Evolutionary conservation across 441 rosid species (phyloP).

Genomic region (Euphorbia schlechtendalii): DNA sequence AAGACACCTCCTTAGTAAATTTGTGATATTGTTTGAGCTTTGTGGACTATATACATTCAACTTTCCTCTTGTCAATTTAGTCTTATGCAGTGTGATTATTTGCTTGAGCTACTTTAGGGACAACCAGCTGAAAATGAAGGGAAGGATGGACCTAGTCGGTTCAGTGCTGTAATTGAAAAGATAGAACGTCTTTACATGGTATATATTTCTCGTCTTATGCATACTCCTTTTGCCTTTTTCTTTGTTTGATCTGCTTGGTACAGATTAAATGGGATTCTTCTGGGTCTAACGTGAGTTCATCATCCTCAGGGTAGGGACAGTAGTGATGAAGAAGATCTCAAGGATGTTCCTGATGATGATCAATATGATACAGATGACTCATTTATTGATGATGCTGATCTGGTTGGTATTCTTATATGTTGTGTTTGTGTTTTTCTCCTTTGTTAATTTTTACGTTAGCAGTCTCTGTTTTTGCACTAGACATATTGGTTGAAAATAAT

Average conservation of each 20-base stretch:
- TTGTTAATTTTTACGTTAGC: background rate
- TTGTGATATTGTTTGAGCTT: background rate
- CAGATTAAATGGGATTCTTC: background rate
- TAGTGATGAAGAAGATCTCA: conserved; percentile 89
- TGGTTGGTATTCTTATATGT: conserved; percentile 51
- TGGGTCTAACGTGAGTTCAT: conserved; percentile 21
- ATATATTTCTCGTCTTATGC: conserved; percentile 4
- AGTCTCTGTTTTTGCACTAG: conserved; percentile 13
- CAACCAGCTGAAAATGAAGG: conserved; percentile 43
- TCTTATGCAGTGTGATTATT: conserved; percentile 7
- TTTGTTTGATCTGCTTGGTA: background rate
- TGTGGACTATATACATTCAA: background rate
- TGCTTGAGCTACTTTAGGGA: conserved; percentile 37
- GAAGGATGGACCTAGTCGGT: conserved; percentile 66
- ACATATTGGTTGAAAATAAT: background rate
- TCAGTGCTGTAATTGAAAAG: conserved; percentile 97
- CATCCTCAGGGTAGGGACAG: conserved; percentile 80
- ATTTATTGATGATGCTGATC: conserved; percentile 90
- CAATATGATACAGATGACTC: conserved; percentile 98
- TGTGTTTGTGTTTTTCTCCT: conserved; percentile 1
- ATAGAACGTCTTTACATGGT: conserved; percentile 98
- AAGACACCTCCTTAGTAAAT: background rate
- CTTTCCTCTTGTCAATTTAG: background rate
- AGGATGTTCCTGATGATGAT: conserved; percentile 87
- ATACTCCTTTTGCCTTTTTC: conserved; percentile 7